Evolutionary conservation across 2,329 filamentous ascomycete species (phyloP).

Genomic region (Periconia digitata): DNA sequence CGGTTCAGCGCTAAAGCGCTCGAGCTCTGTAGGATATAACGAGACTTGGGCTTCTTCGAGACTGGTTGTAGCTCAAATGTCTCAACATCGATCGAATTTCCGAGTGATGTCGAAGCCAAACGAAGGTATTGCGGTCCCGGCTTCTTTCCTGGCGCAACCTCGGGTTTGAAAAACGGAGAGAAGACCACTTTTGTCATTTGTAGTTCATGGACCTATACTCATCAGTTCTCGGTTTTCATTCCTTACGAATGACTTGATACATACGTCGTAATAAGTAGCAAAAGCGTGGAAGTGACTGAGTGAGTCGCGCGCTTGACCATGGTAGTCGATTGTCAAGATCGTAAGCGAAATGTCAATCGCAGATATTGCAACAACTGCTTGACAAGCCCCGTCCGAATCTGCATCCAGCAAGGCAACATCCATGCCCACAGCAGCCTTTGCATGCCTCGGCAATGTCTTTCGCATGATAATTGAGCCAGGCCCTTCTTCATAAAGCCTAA

Average conservation of each 20-base stretch:
- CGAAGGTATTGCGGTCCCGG: constrained; percentile 64
- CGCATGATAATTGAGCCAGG: constrained; percentile 52
- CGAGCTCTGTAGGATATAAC: constrained; percentile 70
- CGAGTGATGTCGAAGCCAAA: constrained; percentile 79
- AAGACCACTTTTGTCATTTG: constrained; percentile 59
- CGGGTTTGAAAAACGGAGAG: constrained; percentile 48
- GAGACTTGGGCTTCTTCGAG: constrained; percentile 53
- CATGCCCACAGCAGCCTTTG: constrained; percentile 76
- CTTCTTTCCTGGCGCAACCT: constrained; percentile 21
- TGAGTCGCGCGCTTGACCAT: constrained; percentile 49
- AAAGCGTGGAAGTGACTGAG: constrained; percentile 54
- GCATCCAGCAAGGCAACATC: constrained; percentile 71
- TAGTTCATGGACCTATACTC: constrained; percentile 47
- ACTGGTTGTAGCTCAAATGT: constrained; percentile 67
- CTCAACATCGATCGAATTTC: constrained; percentile 78
- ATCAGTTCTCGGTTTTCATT: constrained; percentile 8
- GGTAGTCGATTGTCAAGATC: constrained; percentile 75
- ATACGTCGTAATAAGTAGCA: constrained; percentile 57
- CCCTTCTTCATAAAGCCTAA: constrained; percentile 62
- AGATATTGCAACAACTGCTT: constrained; percentile 79
- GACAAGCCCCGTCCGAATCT: constrained; percentile 63
- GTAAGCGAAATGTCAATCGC: constrained; percentile 78
- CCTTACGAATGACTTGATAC: background rate
- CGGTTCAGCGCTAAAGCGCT: constrained; percentile 52
- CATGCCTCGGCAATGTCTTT: constrained; percentile 64